Evolutionary conservation across 2,329 filamentous ascomycete species (phyloP).

Genomic region (Pseudogymnoascus sp.): DNA sequence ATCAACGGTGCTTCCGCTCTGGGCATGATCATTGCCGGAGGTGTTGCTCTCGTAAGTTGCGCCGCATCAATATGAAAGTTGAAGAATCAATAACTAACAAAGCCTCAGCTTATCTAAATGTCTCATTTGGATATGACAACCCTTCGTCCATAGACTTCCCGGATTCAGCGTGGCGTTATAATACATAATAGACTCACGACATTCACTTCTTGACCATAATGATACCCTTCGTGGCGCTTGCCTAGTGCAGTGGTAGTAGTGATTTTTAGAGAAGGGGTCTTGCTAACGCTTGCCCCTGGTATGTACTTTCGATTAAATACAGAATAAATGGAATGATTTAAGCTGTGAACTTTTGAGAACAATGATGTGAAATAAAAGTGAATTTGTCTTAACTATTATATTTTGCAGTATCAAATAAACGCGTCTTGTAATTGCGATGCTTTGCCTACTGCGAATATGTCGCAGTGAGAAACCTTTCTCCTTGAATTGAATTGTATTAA

Average conservation of each 20-base stretch:
- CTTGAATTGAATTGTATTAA: neutral
- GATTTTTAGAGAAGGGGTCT: neutral
- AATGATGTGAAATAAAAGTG: constrained; percentile 2
- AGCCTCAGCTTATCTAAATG: neutral
- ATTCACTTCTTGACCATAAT: constrained; percentile 7
- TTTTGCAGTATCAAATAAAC: neutral
- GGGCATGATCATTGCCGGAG: constrained; percentile 28
- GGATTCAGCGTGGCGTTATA: constrained; percentile 9
- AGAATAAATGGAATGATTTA: neutral
- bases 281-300: neutral
- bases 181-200: constrained; percentile 10
- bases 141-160: constrained; percentile 7
- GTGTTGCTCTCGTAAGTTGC: constrained; percentile 28
- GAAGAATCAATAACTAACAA: neutral
- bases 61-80: neutral
- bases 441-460: neutral
- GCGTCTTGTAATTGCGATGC: no score
- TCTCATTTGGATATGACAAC: constrained; percentile 5
- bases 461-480: no score
- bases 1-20: constrained; percentile 25
- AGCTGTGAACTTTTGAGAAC: neutral
- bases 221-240: constrained; percentile 9
- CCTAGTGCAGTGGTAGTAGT: constrained; percentile 5
- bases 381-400: neutral
- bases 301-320: constrained; percentile 4